Percentiles rank a stretch among this genome's conserved stretches.
Evolutionary conservation across 345 rosid genomes (phyloP).

Genomic region (Bretschneidera sinensis): DNA sequence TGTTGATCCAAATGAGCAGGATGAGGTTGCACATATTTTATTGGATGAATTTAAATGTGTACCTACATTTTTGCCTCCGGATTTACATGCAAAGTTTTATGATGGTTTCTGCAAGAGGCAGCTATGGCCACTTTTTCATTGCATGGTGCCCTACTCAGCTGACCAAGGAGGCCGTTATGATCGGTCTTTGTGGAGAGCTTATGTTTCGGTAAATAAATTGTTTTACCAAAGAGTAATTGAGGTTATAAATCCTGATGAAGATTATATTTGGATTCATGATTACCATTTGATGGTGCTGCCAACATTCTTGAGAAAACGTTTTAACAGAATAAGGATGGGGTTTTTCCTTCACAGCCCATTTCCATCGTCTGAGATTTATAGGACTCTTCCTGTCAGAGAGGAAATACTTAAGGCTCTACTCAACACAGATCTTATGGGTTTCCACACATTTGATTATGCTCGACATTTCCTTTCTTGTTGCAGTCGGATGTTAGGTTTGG

Average conservation of each 20-base stretch:
- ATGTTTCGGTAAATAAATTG: slow-evolving; percentile 31
- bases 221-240: slow-evolving; percentile 31
- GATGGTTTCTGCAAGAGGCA: slow-evolving; percentile 37
- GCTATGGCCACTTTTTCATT: slow-evolving; percentile 33
- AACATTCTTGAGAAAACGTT: slow-evolving; percentile 30
- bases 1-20: slow-evolving; percentile 25
- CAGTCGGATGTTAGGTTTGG: slow-evolving; percentile 35
- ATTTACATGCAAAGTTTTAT: slow-evolving; percentile 26
- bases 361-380: slow-evolving; percentile 33
- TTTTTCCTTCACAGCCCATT: slow-evolving; percentile 39
- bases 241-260: no score
- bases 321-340: slow-evolving; percentile 35
- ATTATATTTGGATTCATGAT: slow-evolving; percentile 35
- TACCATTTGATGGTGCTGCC: slow-evolving; percentile 39
- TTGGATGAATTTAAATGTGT: slow-evolving; percentile 34
- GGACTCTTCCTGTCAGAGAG: slow-evolving; percentile 34
- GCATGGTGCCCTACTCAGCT: slow-evolving; percentile 35
- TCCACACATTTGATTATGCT: no score
- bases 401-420: slow-evolving; percentile 35
- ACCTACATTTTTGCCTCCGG: slow-evolving; percentile 31
- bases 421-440: slow-evolving; percentile 34
- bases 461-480: slow-evolving; percentile 36
- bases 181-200: slow-evolving; percentile 37
- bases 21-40: slow-evolving; percentile 32
- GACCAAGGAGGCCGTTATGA: slow-evolving; percentile 38